phyloP scores from a whole-genome alignment of 2,329 filamentous ascomycete genomes.

The Raffaelea deltoideospora region DNA sequence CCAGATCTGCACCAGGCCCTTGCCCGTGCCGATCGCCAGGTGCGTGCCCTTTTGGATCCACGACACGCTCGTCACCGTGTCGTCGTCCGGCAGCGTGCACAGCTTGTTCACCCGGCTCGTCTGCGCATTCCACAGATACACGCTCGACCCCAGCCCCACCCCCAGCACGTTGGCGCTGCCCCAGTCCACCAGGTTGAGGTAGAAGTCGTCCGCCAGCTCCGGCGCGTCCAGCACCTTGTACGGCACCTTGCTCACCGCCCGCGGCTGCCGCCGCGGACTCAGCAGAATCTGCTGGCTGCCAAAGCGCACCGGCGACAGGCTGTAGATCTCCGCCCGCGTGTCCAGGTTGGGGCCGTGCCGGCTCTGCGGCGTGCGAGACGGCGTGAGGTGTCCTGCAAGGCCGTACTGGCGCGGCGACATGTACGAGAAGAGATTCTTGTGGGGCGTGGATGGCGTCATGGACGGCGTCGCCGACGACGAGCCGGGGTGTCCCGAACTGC shows the following conservation, averaged over 20 bases:
- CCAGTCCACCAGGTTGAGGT: conserved; percentile 95
- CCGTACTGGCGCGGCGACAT: conserved; percentile 59
- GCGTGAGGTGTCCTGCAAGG: conserved; percentile 69
- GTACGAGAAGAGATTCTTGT: conserved; percentile 94
- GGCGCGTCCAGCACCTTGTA: conserved; percentile 97
- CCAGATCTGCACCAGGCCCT: conserved; percentile 94
- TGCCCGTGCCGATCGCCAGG: conserved; percentile 85
- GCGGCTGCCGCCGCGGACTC: conserved; percentile 73
- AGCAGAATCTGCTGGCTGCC: conserved; percentile 88
- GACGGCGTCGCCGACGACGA: conserved; percentile 43
- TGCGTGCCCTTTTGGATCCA: conserved; percentile 98
- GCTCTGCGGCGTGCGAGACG: conserved; percentile 76
- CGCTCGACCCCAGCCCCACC: conserved; percentile 79
- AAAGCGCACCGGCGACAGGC: conserved; percentile 81
- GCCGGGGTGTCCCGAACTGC: too few relatives aligned
- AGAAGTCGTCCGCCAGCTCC: conserved; percentile 93
- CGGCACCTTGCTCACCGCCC: conserved; percentile 87
- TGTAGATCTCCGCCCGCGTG: conserved; percentile 84
- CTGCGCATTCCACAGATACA: conserved; percentile 97
- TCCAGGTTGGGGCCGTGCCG: conserved; percentile 81
- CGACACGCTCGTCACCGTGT: conserved; percentile 89
- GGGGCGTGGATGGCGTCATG: conserved; percentile 83
- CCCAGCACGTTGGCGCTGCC: conserved; percentile 88
- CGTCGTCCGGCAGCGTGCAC: conserved; percentile 63
- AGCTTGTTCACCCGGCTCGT: conserved; percentile 85